Evolutionary conservation across 441 rosid genomes (phyloP).

Genomic region (Raphanus hybrid): DNA sequence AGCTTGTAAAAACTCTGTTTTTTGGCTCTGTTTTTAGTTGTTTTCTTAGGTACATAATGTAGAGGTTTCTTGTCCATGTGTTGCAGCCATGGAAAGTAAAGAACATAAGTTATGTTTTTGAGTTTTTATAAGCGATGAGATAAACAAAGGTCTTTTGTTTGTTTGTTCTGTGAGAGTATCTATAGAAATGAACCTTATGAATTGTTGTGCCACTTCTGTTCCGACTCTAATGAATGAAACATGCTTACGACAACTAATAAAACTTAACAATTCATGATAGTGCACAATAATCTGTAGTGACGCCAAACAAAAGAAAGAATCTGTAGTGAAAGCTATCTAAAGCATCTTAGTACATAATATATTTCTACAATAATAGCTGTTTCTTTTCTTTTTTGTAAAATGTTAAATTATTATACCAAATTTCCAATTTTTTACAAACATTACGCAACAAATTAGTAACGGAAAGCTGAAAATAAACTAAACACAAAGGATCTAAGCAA

Average conservation of each 20-base stretch:
- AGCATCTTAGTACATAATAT: not conserved
- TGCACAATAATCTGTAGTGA: not conserved
- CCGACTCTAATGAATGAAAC: not conserved
- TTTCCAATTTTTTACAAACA: too few species aligned
- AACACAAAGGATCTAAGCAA: too few species aligned
- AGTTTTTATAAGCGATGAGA: not conserved
- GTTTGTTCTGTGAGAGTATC: not conserved
- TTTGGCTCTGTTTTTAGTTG: not conserved
- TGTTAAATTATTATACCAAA: too few species aligned
- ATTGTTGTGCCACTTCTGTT: not conserved
- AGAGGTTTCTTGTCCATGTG: not conserved
- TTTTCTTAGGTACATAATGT: not conserved
- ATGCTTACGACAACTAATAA: not conserved
- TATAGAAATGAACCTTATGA: not conserved
- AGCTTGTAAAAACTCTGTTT: constrained; percentile 22
- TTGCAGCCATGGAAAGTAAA: constrained; percentile 5
- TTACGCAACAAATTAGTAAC: too few species aligned
- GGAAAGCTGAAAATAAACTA: too few species aligned
- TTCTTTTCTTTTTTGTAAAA: too few species aligned
- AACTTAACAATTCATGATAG: not conserved
- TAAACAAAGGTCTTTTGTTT: not conserved
- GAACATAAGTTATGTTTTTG: not conserved
- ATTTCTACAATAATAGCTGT: not conserved
- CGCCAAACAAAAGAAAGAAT: not conserved
- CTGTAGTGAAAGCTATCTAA: not conserved